Evolutionary conservation across 139 green algal genomes (phyloP).

Genomic region (Medakamo hakoo): DNA sequence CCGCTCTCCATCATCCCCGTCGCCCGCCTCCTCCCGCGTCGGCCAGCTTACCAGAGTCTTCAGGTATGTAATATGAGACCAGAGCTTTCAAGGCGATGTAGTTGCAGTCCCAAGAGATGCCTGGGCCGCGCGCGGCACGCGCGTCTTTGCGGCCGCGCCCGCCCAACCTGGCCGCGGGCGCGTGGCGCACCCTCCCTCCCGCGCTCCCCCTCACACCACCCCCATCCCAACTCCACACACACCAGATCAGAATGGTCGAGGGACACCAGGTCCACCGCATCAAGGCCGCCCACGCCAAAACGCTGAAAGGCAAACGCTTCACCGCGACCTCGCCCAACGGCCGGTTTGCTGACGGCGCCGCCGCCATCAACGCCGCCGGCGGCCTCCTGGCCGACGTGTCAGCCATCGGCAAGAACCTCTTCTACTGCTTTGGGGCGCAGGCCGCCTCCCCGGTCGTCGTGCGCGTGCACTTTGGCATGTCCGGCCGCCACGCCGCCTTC

Average conservation of each 20-base stretch:
- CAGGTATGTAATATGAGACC: no score
- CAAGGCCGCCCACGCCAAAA: conserved; percentile 31
- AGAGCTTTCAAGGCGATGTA: no score
- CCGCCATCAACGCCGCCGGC: conserved; percentile 28
- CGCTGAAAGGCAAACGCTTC: conserved; percentile 40
- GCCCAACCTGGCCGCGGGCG: no score
- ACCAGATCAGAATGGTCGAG: conserved; percentile 39
- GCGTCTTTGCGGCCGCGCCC: no score
- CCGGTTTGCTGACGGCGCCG: conserved; percentile 48
- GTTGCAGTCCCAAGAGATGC: no score
- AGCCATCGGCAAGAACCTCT: conserved; percentile 67
- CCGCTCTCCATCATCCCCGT: no score
- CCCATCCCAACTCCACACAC: not conserved
- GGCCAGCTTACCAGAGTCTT: no score
- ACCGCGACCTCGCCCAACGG: conserved; percentile 48
- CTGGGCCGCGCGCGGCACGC: no score
- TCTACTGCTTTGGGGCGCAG: conserved; percentile 55
- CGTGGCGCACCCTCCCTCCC: no score
- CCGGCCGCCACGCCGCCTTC: conserved; percentile 10
- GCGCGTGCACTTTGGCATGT: conserved; percentile 79
- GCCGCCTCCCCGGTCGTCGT: conserved; percentile 24
- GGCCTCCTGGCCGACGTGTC: conserved; percentile 51
- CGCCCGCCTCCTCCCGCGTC: no score
- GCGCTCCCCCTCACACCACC: no score
- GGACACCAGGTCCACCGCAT: conserved; percentile 63